Percentiles rank a stretch among this genome's conserved stretches.
Conservation (phyloP, 352 stramenopile genomes). For the Phytophthora lateralis region DNA sequence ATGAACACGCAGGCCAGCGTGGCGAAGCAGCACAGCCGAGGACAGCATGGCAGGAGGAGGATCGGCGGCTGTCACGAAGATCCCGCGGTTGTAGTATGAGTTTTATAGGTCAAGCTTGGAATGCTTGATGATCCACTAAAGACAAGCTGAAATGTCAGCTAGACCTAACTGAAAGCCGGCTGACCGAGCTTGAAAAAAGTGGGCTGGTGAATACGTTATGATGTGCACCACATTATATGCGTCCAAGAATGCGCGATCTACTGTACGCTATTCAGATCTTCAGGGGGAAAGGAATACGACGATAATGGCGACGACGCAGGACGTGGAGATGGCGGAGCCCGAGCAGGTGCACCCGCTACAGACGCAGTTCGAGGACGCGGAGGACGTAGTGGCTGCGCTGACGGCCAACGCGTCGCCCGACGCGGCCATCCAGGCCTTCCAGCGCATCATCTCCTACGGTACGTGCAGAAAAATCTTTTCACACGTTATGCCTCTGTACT, state of each 20-base stretch:
- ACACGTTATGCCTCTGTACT: constrained; percentile 7
- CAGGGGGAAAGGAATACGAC: constrained; percentile 14
- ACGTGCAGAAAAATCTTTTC: not conserved
- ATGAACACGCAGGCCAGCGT: not conserved
- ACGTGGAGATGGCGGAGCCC: constrained; percentile 78
- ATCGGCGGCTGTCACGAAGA: not conserved
- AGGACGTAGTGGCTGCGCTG: constrained; percentile 54
- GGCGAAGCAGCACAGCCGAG: constrained; percentile 1
- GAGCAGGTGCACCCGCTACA: constrained; percentile 77
- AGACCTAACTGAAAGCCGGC: too few species aligned
- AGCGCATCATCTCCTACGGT: constrained; percentile 81
- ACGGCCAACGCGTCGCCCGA: constrained; percentile 44
- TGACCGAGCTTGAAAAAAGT: too few species aligned
- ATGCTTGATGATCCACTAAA: too few species aligned
- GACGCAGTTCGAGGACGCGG: constrained; percentile 74
- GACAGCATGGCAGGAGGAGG: constrained; percentile 11
- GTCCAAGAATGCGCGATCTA: not conserved
- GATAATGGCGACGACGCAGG: constrained; percentile 29
- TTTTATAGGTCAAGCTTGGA: too few species aligned
- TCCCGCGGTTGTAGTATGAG: not conserved
- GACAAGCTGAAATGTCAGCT: too few species aligned
- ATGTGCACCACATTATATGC: too few species aligned
- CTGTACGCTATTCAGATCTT: not conserved
- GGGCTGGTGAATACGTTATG: too few species aligned
- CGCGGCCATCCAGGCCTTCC: constrained; percentile 61